A percentile compares a stretch with the other conserved stretches of the same genome.
Conservation (phyloP, 306 rosid genomes). For the Lathyrus sativus region DNA sequence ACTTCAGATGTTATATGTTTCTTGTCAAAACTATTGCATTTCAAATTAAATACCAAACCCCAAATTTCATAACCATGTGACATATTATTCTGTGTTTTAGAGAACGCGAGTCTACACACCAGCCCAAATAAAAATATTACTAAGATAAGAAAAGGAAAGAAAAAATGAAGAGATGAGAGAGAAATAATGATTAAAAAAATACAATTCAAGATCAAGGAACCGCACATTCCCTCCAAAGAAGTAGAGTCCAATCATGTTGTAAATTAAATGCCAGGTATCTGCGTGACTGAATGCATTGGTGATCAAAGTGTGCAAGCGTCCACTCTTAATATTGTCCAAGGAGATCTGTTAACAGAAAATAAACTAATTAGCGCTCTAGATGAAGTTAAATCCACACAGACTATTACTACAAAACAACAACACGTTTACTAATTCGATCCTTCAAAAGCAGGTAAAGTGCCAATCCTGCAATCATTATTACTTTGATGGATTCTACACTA, state of each 20-base stretch:
- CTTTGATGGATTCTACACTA: conserved; percentile 18
- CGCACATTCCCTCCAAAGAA: conserved; percentile 81
- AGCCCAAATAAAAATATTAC: conserved; percentile 5
- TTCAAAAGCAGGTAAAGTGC: conserved; percentile 27
- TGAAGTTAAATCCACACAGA: conserved; percentile 32
- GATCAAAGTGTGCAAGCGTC: conserved; percentile 83
- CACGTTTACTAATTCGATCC: conserved; percentile 26
- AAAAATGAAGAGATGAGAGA: neutral
- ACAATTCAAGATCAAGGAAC: conserved; percentile 37
- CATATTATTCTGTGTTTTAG: neutral
- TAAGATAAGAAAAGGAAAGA: conserved; percentile 15
- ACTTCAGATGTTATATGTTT: conserved; percentile 9
- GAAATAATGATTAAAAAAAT: conserved; percentile 28
- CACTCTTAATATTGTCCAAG: conserved; percentile 63
- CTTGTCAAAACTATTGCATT: conserved; percentile 21
- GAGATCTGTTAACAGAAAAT: conserved; percentile 64
- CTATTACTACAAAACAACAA: conserved; percentile 26
- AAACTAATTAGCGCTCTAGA: conserved; percentile 40
- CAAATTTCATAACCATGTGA: conserved; percentile 19
- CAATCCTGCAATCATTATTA: conserved; percentile 22
- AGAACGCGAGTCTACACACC: neutral
- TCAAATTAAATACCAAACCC: neutral
- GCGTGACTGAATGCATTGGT: conserved; percentile 90
- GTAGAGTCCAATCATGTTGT: conserved; percentile 87
- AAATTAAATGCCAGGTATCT: conserved; percentile 56